Base-by-base conservation (phyloP, 164 flowering plant species). In the Buxus sempervirens region DNA sequence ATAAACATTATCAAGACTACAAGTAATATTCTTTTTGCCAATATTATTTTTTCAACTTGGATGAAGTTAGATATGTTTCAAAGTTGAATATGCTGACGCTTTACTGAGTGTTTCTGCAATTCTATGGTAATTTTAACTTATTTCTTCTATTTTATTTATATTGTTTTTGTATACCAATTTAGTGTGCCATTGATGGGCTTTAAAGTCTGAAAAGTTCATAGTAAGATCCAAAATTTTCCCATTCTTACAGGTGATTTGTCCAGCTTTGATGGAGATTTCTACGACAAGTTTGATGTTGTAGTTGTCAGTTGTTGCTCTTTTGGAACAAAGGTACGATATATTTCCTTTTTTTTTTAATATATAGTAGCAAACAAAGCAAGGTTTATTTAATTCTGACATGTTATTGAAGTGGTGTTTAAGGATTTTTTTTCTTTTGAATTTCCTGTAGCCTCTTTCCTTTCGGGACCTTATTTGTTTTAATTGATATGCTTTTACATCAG, bases 221-320 rank as follows among this genome's bases (percentile, higher is more conserved):
- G 42, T 20, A 8, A 28, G 21, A 19, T 24, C n/a, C 28, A 9
- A 5, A 53, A 18, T 2, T 22, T 54, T 19, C 38, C 26, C 12
- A 38, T 73, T 58, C 32, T 63, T 72, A 21, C 82, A 95, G 99
- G 99, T 83, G 88, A 89, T 70, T 61, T 87, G 64, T 78, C 90
- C 36, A 86, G 86, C 77, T 85, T 84, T 72, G 84, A 68, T 70
- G 86, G 53, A 21, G 93, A 90, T 21, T 90, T 92, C 77, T 88
- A 77, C 57, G 78, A 78, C 61, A 89, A 87, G 77, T 92, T 90
- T 72, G 92, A 89, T 81, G 87, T 81, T 66, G 89, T 90, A 0
- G 88, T 90, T 55, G 74, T 92, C 76, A 80, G 91, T 73, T 74
- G 86, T 65, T 86, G 88, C 78, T 85, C 97, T 23, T 77, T 84